phyloP scores from a whole-genome alignment of 169 alveolate genomes.

The Hammondia hammondi region DNA sequence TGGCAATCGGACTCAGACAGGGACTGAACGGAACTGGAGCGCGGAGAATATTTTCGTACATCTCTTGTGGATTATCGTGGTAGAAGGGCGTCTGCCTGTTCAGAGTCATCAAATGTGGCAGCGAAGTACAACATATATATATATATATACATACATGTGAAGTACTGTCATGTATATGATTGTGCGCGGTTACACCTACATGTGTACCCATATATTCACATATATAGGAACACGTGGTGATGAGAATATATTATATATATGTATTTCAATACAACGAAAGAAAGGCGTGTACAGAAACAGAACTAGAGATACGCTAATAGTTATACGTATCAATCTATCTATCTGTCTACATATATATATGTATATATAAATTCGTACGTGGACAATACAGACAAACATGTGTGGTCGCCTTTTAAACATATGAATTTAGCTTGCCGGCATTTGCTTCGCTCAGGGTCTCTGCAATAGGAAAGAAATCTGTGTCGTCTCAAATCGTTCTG shows the following conservation, averaged over 20 bases:
- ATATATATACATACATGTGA: neutral
- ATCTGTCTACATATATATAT: too few species aligned
- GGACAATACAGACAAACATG: too few species aligned
- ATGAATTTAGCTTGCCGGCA: too few species aligned
- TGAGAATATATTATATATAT: neutral
- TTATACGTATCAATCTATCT: too few species aligned
- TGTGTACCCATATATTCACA: neutral
- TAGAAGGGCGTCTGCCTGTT: constrained; percentile 57
- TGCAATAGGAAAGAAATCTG: too few species aligned
- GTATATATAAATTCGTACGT: neutral
- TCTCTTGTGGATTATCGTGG: constrained; percentile 40
- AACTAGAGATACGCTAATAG: neutral
- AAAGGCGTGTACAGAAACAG: neutral
- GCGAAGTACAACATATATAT: neutral
- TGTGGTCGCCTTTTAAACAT: too few species aligned
- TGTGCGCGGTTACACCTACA: neutral
- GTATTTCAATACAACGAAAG: too few species aligned
- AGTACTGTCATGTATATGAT: neutral
- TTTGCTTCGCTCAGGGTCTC: too few species aligned
- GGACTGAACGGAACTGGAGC: neutral
- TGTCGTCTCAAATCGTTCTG: too few species aligned
- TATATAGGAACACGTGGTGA: neutral
- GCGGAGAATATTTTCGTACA: constrained; percentile 48
- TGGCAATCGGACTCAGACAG: constrained; percentile 21
- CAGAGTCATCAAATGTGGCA: neutral